phyloP scores from a whole-genome alignment of 305 asterid species.

The Fraxinus sp. region DNA sequence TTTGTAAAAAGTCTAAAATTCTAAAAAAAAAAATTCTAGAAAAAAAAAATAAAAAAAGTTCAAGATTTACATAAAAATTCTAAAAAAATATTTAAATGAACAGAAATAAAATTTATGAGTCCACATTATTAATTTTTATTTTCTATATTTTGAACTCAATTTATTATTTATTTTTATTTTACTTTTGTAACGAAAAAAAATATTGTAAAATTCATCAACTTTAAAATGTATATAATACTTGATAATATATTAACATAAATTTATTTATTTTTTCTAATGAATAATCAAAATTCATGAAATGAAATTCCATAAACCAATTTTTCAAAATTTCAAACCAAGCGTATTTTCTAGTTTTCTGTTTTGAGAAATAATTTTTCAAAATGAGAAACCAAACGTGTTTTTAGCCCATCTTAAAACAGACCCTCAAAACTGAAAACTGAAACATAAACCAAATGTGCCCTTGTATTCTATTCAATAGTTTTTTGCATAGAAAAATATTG shows the following conservation, averaged over 20 bases:
- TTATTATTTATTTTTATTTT: too few species aligned
- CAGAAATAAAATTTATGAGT: neutral
- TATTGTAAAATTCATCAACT: neutral
- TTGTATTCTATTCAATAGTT: neutral
- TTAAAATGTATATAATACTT: neutral
- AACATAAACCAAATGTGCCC: neutral
- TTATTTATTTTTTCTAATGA: neutral
- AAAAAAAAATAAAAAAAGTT: neutral
- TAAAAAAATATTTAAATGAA: neutral
- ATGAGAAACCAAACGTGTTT: neutral
- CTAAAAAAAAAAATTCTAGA: neutral
- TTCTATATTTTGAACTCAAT: neutral
- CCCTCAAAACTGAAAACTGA: neutral
- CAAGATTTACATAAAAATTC: neutral
- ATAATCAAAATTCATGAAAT: neutral
- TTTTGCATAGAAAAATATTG: conserved; percentile 4
- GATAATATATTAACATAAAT: neutral
- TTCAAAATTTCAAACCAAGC: neutral
- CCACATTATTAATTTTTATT: neutral
- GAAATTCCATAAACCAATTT: neutral
- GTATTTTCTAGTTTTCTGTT: neutral
- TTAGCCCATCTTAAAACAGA: neutral
- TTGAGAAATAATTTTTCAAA: neutral
- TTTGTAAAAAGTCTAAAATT: too few species aligned
- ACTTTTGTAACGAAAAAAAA: neutral